Percentiles rank a stretch among this genome's conserved stretches.
Conservation (phyloP, 2,329 filamentous ascomycete genomes). For the Calonectria multiphialidica region DNA sequence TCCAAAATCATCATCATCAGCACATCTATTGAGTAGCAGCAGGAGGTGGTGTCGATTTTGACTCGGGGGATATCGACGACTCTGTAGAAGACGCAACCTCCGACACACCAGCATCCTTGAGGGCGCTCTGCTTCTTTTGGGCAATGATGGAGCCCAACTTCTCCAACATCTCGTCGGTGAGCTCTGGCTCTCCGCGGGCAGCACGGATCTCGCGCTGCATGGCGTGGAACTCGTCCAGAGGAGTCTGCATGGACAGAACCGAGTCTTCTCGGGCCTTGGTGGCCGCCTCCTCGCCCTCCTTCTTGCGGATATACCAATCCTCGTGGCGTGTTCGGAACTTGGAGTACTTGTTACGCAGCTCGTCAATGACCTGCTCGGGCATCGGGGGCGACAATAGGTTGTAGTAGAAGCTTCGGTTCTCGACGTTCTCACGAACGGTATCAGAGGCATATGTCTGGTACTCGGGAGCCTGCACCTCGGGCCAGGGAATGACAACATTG, state of each 20-base stretch:
- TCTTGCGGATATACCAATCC: slow-evolving; percentile 75
- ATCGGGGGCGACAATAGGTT: slow-evolving; percentile 83
- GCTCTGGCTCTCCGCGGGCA: slow-evolving; percentile 65
- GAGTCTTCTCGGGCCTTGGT: slow-evolving; percentile 51
- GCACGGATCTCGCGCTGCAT: slow-evolving; percentile 64
- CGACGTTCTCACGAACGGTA: slow-evolving; percentile 81
- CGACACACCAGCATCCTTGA: slow-evolving; percentile 53
- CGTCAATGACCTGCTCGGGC: slow-evolving; percentile 82
- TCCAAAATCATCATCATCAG: slow-evolving; percentile 1
- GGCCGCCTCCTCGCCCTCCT: slow-evolving; percentile 68
- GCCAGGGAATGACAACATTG: slow-evolving; percentile 83
- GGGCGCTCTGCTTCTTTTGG: slow-evolving; percentile 59
- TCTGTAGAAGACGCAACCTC: slow-evolving; percentile 41
- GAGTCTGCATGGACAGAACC: slow-evolving; percentile 61
- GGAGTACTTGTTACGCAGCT: slow-evolving; percentile 86
- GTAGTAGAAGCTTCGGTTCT: slow-evolving; percentile 82
- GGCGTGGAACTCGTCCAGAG: slow-evolving; percentile 70
- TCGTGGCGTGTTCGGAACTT: slow-evolving; percentile 86
- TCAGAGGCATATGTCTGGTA: slow-evolving; percentile 71
- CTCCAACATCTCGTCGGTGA: slow-evolving; percentile 70
- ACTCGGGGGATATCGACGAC: slow-evolving; percentile 31
- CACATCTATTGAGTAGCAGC: slow-evolving; percentile 32
- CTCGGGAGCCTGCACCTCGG: slow-evolving; percentile 64
- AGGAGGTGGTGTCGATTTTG: slow-evolving; percentile 31
- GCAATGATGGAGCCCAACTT: slow-evolving; percentile 73